Evolutionary conservation across 148 eudicot species (phyloP).

Genomic region (Rhododendron williamsianum): DNA sequence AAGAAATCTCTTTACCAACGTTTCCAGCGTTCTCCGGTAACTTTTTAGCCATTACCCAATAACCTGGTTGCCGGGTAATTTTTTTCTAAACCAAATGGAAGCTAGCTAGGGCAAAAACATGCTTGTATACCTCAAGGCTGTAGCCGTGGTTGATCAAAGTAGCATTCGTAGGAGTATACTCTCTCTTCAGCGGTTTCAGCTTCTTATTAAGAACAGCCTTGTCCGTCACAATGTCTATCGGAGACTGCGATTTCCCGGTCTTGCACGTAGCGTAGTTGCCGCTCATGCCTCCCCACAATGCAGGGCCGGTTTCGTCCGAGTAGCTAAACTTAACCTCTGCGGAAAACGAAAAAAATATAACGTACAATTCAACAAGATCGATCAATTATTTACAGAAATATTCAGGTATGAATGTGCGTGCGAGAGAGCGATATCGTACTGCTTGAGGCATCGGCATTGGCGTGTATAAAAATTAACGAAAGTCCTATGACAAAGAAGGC

Average conservation of each 20-base stretch:
- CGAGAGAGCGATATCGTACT: background rate
- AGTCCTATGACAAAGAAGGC: background rate
- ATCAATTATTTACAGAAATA: background rate
- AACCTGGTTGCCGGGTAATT: too few species aligned
- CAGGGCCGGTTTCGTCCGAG: slow-evolving; percentile 28
- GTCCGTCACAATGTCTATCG: slow-evolving; percentile 45
- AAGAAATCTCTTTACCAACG: background rate
- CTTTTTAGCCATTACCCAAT: too few species aligned
- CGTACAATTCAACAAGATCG: background rate
- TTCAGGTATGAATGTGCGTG: background rate
- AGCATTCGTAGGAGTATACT: slow-evolving; percentile 38
- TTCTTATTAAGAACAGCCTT: slow-evolving; percentile 22
- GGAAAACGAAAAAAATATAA: too few species aligned
- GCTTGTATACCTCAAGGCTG: slow-evolving; percentile 33
- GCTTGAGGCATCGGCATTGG: background rate
- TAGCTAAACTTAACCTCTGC: slow-evolving; percentile 9
- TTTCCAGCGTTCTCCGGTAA: too few species aligned
- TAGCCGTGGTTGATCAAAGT: slow-evolving; percentile 47
- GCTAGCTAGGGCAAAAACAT: background rate
- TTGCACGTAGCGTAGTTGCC: slow-evolving; percentile 35
- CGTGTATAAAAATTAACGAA: background rate
- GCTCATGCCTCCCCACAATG: slow-evolving; percentile 41
- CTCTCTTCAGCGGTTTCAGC: slow-evolving; percentile 38
- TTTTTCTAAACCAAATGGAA: background rate
- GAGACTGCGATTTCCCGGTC: slow-evolving; percentile 66